Evolutionary conservation across 2,329 filamentous ascomycete genomes (phyloP), one percentile per base, ranked within the genome.

Genomic region (Beauveria pseudobassiana): DNA sequence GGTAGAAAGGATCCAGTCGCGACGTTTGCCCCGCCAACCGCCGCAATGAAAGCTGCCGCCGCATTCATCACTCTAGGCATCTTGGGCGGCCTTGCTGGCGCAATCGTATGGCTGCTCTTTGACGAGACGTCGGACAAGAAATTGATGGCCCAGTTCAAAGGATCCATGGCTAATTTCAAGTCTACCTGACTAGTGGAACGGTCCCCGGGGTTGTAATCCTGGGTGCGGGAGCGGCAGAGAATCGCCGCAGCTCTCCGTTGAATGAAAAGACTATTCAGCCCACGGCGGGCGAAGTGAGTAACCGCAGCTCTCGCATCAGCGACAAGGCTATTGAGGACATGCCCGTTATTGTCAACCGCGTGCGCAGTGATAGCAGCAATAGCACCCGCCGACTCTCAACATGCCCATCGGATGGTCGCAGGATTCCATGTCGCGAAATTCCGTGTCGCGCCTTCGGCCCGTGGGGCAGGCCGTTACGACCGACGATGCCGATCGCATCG

Each of bases 31-130:
- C 65, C 67, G 28, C 70, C 77, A 22, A 84, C 82, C 3, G 78
- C 78, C 1, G 85, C 80, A 8, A 89, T 93, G 69, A 83, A 78
- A 64, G 87, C 83, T 7, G 90, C 88, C 12, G 89, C 89, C 43
- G 83, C 83, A 12, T 82, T 91, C 63, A 65, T 79, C 56, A 93
- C 89, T 1, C 72, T 83, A 1, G 54, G 86, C 6, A 71, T 87
- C 3, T 70, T 90, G 1, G 68, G 80, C 6, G 73, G 78, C 7
- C 75, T 89, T 45, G 64, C 87, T 26, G 78, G 78, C 1, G 83
- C 83, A n/a, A 68, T 79, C 7, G 50, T 74, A 6, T 83, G 79
- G 73, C 73, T 84, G 64, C 62, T 82, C 20, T 62, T 76, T 22
- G 82, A 85, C 64, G 82, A 84, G 67, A 73, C 69, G 6, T 74